phyloP scores from a whole-genome alignment of 2,329 filamentous ascomycete species.

The Grosmannia clavigera region DNA sequence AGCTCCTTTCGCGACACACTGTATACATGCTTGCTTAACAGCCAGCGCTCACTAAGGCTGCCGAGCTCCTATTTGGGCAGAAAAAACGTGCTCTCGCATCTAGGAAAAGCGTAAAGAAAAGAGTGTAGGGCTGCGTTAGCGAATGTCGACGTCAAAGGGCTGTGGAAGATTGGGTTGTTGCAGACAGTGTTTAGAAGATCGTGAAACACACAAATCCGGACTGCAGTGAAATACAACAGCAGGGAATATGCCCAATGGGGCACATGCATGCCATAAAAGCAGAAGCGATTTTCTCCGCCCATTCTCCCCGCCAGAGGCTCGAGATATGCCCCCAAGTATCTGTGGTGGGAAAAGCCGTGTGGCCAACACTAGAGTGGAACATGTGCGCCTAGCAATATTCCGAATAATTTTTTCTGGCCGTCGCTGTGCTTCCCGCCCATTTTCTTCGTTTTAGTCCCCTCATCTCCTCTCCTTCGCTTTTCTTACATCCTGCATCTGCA shows the following conservation, averaged over 20 bases:
- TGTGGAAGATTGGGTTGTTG: no score
- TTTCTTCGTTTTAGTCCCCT: slow-evolving; percentile 7
- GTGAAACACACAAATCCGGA: neutral
- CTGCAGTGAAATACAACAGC: neutral
- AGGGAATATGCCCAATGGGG: neutral
- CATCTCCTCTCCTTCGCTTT: slow-evolving; percentile 7
- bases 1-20: neutral
- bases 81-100: neutral
- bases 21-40: slow-evolving; percentile 1
- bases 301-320: neutral
- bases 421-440: slow-evolving; percentile 8
- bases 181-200: neutral
- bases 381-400: slow-evolving; percentile 6
- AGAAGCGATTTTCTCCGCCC: neutral
- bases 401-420: slow-evolving; percentile 8
- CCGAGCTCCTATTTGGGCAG: neutral
- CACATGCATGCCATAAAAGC: neutral
- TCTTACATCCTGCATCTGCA: slow-evolving; percentile 1
- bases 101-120: neutral
- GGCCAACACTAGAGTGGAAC: slow-evolving; percentile 3
- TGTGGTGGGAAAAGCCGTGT: neutral
- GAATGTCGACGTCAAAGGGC: no score
- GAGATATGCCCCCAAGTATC: slow-evolving; percentile 1
- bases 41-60: neutral
- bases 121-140: no score